Percentiles rank a stretch among this genome's conserved stretches.
Evolutionary conservation across 345 rosid species (phyloP).

Genomic region (Schrenkiella parvula): DNA sequence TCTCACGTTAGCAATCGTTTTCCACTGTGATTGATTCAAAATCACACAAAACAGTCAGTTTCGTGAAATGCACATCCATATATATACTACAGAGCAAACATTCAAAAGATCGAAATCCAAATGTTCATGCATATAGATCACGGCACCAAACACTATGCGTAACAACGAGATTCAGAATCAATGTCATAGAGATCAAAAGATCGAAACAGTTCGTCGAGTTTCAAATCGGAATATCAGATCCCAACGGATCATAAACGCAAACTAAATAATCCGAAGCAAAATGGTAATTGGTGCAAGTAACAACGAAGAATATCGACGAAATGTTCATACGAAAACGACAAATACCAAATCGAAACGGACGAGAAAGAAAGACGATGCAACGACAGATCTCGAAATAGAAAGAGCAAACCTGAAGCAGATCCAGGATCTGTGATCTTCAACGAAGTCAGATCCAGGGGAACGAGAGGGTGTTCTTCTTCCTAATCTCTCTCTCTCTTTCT

Average conservation of each 20-base stretch:
- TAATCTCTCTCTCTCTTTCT: not conserved
- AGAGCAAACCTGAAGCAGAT: slow-evolving; percentile 29
- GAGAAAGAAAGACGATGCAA: not conserved
- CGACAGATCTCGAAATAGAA: slow-evolving; percentile 8
- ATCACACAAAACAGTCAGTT: not conserved
- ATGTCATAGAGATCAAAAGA: not conserved
- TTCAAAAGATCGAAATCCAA: not conserved
- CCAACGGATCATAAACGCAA: slow-evolving; percentile 8
- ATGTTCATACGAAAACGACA: not conserved
- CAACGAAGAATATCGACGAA: not conserved
- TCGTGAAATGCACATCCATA: not conserved
- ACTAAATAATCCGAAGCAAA: not conserved
- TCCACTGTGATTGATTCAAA: not conserved
- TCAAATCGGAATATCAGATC: slow-evolving; percentile 16
- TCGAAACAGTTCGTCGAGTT: not conserved
- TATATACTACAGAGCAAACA: not conserved
- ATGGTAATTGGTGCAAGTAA: not conserved
- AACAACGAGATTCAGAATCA: not conserved
- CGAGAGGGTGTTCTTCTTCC: not conserved
- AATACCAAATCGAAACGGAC: not conserved
- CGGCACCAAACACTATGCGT: not conserved
- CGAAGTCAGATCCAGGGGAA: slow-evolving; percentile 21
- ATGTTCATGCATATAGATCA: slow-evolving; percentile 15
- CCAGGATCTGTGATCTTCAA: slow-evolving; percentile 10
- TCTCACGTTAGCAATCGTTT: not conserved